Evolutionary conservation across 768 basidiomycete species (phyloP).

Genomic region (Clathrus columnatus): DNA sequence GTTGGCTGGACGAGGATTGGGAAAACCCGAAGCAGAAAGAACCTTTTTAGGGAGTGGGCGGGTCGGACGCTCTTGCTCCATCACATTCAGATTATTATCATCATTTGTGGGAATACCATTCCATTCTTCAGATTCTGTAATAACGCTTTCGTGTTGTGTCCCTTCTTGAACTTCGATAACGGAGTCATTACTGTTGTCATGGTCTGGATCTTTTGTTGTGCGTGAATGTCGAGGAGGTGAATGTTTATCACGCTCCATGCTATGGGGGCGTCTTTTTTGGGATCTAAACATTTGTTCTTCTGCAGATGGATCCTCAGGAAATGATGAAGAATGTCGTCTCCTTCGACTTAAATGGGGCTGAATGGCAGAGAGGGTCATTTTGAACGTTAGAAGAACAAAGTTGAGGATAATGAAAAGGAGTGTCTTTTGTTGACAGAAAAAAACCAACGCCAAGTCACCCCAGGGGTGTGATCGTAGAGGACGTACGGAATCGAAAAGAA

Average conservation of each 20-base stretch:
- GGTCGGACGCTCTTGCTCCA: constrained; percentile 42
- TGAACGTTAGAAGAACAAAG: neutral
- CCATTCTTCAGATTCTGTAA: neutral
- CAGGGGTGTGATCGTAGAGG: neutral
- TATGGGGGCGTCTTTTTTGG: constrained; percentile 7
- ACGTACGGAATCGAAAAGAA: neutral
- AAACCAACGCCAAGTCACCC: too few relatives aligned
- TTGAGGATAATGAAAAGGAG: neutral
- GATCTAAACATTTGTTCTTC: constrained; percentile 7
- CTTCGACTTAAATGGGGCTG: constrained; percentile 1
- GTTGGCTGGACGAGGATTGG: constrained; percentile 13
- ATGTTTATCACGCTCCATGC: constrained; percentile 6
- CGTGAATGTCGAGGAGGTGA: neutral
- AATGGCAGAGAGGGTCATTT: neutral
- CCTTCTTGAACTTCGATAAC: neutral
- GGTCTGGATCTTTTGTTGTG: neutral
- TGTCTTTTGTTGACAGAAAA: too few relatives aligned
- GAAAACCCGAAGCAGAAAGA: neutral
- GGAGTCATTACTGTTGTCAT: neutral
- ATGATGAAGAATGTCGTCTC: constrained; percentile 12
- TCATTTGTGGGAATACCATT: neutral
- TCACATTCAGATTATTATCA: neutral
- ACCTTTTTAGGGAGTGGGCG: constrained; percentile 43
- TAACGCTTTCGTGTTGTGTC: neutral
- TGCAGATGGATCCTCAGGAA: constrained; percentile 8